Conservation (phyloP, 2,329 filamentous ascomycete species). For the Colletotrichum tropicale region DNA sequence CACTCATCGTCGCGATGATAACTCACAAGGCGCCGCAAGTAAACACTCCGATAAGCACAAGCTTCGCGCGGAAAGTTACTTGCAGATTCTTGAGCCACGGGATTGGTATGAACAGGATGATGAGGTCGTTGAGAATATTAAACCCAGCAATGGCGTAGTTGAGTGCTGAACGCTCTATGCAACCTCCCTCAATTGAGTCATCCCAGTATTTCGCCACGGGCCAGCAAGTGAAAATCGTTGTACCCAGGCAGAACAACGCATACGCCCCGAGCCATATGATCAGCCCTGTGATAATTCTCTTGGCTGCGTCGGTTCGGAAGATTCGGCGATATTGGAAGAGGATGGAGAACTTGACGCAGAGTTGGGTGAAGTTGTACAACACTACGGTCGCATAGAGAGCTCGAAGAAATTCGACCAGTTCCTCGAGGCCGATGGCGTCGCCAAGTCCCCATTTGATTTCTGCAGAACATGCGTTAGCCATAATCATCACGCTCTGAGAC, state of each 20-base stretch:
- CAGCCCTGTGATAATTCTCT: conserved; percentile 25
- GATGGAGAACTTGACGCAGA: conserved; percentile 32
- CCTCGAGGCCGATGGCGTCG: conserved; percentile 11
- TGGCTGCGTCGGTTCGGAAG: conserved; percentile 24
- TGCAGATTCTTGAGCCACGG: conserved; percentile 38
- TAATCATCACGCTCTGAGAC: fast-evolving
- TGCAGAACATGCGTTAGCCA: neutral
- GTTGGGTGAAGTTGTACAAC: conserved; percentile 27
- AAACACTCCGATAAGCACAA: conserved; percentile 44
- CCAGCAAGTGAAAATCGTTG: conserved; percentile 29
- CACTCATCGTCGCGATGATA: neutral
- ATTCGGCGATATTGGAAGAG: conserved; percentile 31
- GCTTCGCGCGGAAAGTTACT: conserved; percentile 41
- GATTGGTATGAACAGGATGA: conserved; percentile 30
- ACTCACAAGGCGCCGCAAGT: conserved; percentile 41
- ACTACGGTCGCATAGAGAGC: conserved; percentile 26
- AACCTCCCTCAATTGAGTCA: conserved; percentile 24
- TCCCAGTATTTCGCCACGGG: conserved; percentile 32
- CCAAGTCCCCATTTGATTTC: conserved; percentile 28
- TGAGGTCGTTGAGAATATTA: conserved; percentile 35
- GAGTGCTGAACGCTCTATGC: conserved; percentile 25
- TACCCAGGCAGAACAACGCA: conserved; percentile 22
- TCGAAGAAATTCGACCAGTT: conserved; percentile 23
- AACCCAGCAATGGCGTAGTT: conserved; percentile 32
- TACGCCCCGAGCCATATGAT: conserved; percentile 26